A percentile compares a stretch with the other conserved stretches of the same genome.
Conservation (phyloP, 768 basidiomycete species). For the button mushroom (Agaricus bisporus) region DNA sequence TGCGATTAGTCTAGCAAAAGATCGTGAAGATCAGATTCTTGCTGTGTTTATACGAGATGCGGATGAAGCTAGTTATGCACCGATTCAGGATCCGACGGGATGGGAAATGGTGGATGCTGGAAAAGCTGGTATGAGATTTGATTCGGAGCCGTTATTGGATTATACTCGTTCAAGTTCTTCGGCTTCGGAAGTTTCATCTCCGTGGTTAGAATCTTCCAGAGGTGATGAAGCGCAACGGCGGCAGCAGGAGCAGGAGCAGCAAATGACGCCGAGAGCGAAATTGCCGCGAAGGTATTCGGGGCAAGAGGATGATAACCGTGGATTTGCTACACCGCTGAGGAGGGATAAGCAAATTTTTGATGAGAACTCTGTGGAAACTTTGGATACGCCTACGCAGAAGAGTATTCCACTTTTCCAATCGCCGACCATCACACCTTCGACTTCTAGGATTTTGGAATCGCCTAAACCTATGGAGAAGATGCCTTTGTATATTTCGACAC, state of each 20-base stretch:
- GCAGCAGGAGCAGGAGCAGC: background rate
- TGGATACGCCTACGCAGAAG: background rate
- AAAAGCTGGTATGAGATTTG: constrained; percentile 16
- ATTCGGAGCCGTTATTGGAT: background rate
- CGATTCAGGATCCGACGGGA: constrained; percentile 64
- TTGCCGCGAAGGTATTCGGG: background rate
- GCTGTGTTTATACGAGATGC: constrained; percentile 85
- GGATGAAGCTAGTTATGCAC: constrained; percentile 24
- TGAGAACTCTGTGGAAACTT: background rate
- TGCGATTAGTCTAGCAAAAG: constrained; percentile 47
- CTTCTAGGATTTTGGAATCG: background rate
- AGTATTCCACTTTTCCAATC: background rate
- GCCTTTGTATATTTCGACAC: background rate
- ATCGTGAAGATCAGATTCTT: constrained; percentile 62
- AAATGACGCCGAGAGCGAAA: background rate
- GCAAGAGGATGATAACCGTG: background rate
- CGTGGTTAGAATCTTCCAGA: background rate
- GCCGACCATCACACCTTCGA: background rate
- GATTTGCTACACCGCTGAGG: too few species aligned
- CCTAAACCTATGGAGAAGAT: background rate
- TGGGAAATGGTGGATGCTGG: constrained; percentile 25
- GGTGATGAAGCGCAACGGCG: background rate
- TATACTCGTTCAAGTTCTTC: background rate
- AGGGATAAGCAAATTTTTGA: too few species aligned
- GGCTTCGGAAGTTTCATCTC: background rate